Evolutionary conservation across 2,329 filamentous ascomycete species (phyloP), one percentile per base, ranked within the genome.

Genomic region (Herpotrichia juniperi): DNA sequence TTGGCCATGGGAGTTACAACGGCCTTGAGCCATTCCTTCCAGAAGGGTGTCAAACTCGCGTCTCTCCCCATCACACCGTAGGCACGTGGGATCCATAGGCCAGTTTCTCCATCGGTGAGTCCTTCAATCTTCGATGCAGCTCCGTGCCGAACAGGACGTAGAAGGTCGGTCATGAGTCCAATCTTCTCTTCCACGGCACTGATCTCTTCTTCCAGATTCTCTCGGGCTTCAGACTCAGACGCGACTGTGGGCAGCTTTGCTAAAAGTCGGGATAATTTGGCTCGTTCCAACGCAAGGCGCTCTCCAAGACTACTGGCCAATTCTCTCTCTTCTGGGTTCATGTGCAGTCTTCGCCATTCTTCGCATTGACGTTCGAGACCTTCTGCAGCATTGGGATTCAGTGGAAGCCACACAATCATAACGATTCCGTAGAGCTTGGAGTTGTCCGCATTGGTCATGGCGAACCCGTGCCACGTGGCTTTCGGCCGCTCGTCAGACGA

Each of bases 401-500:
- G 76, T 0, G 94, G 92, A 48, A 92, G 90, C 94, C 94, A 99
- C 35, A 97, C 84, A 48, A 92, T 96, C 49, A 97, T 83, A 56
- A 90, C 93, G 52, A 97, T 90, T 28, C 92, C 93, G 68, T 97
- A 93, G 17, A 97, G 81, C 72, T 94, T 96, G 49, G 91, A 89
- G 64, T 91, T 93, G 69, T 97, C 93, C 50, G 90, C 90, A 19
- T 89, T 89, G 2, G 94, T 99, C 94, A 99, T 97, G 56, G 91
- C 93, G 69, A 99, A 99, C 43, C 94, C 94, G 75, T 99, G 94
- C 94, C 94, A 99, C 21, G 93, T 97, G n/a, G 94, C 93, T 56
- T 92, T 84, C 1, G 94, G 94, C 56, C 93, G 84, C 71, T 96
- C 91, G 67, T 99, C 94, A 1, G 93, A 93, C 1, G 94, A 97